Evolutionary conservation across 176 grass and related monocot genomes (phyloP).

Genomic region (Aegilops speltoides): DNA sequence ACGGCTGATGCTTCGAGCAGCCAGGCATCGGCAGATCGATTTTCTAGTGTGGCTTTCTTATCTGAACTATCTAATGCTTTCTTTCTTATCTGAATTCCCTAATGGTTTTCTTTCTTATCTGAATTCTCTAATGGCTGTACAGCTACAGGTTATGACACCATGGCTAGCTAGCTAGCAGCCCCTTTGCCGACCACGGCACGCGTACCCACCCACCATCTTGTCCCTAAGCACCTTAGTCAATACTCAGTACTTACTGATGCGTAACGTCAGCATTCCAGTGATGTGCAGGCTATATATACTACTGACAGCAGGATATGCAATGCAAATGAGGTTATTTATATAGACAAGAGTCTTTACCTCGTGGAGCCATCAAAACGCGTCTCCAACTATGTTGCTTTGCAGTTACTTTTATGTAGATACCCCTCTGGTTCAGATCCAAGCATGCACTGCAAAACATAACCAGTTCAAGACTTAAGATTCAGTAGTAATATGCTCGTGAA

Average conservation of each 20-base stretch:
- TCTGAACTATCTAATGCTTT: not conserved
- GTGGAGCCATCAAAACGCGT: not conserved
- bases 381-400: not conserved
- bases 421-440: not conserved
- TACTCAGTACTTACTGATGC: not conserved
- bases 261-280: not conserved
- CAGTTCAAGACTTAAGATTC: not conserved
- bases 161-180: not conserved
- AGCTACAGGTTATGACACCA: slow-evolving; percentile 25
- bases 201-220: slow-evolving; percentile 17
- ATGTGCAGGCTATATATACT: not conserved
- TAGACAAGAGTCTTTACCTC: not conserved
- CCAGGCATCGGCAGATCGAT: not conserved
- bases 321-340: not conserved
- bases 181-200: slow-evolving; percentile 35
- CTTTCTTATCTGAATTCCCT: not conserved
- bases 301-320: not conserved
- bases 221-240: not conserved
- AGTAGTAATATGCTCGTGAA: not conserved
- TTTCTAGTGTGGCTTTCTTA: not conserved
- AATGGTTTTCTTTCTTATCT: not conserved
- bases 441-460: slow-evolving; percentile 8
- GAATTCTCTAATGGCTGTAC: slow-evolving; percentile 18
- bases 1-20: not conserved
- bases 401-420: not conserved